Base-by-base conservation (phyloP, 345 rosid genomes). In the Corchorus capsularis region DNA sequence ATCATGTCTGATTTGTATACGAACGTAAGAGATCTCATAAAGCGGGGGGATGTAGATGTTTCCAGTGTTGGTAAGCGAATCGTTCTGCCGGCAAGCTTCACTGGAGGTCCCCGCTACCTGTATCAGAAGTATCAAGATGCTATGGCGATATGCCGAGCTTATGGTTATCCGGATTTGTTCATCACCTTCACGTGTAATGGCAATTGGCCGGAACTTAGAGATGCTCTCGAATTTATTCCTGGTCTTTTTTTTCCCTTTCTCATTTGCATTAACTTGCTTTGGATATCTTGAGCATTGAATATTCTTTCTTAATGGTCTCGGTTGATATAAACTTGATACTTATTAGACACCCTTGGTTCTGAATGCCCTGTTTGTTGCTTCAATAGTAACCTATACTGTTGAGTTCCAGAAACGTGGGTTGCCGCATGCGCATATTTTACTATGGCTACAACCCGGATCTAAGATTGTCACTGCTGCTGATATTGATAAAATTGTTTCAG, bases 51-150 rank as follows among this genome's bases (percentile, higher is more conserved):
- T 41, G 6, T 4, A 46, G 2, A 15, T 78, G 0, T 37, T 1
- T 11, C 12, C 6, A 2, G 0, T 13, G 16, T 34, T 8, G 76
- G 72, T 6, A 63, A 39, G n/a, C 50, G 13, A 16, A 62, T 62
- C 0, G 16, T 80, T 0, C 16, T 78, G 2, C 67, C 69, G 0
- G 54, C 74, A 0, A 43, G 22, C 27, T 17, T 64, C 22, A 15
- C 66, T 27, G 19, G 41, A 37, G 1, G 76, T 8, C 76, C 62
- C 0, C 7, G 68, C 1, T 53, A 63, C 15, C 41, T 52, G 57
- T 6, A 6, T 2, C 10, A 80, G 14, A 63, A 35, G 5, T 80
- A 47, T 39, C 39, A 70, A 37, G 79, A 57, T 35, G 43, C 72
- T 52, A 54, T 75, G 39, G 62, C 27, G 32, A 57, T 57, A 2